Evolutionary conservation across 2,329 filamentous ascomycete genomes (phyloP), one percentile per base, ranked within the genome.

Genomic region (Penicillium sp.): DNA sequence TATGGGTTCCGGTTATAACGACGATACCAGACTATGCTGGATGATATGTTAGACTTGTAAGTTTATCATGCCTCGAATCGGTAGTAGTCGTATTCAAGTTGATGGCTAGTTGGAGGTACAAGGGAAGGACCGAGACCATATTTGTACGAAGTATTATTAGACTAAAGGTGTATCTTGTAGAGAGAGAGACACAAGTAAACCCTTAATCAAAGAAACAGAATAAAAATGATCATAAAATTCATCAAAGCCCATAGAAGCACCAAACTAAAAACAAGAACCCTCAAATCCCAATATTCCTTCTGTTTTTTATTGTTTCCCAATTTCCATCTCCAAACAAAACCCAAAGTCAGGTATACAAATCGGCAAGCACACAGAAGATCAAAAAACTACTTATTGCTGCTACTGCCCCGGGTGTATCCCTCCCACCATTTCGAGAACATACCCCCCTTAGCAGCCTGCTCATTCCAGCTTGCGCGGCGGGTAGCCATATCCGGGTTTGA

Each of bases 381-480:
- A 14, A 19, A 11, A 33, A 44, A 45, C 12, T 45, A 55, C 40
- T 55, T 22, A 22, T 22, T 55, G 28, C 16, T 44, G 7, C 28
- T 41, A 40, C 17, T 57, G 45, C 68, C 68, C 56, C 70, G 63
- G 52, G 67, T 73, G 65, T 74, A 75, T n/a, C 64, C 70, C 59
- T 77, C 62, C 76, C 76, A 78, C 72, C 70, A 69, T 56, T 68
- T 69, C 3, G 68, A 66, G 35, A 77, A 67, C 45, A 77, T 67
- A 0, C 76, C 75, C 0, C 68, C 64, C 28, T 69, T 61, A 9
- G 71, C 66, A 50, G 67, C 65, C 69, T 79, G 76, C n/a, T 80
- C 78, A 48, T 69, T 70, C 67, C 75, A 81, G 57, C 75, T 78
- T 22, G 71, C 65, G 33, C 76, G 66, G 43, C 78, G 68, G 2